A percentile compares a stretch with the other conserved stretches of the same genome.
Conservation (phyloP, 257 asterid genomes). For the Scutellaria minor region DNA sequence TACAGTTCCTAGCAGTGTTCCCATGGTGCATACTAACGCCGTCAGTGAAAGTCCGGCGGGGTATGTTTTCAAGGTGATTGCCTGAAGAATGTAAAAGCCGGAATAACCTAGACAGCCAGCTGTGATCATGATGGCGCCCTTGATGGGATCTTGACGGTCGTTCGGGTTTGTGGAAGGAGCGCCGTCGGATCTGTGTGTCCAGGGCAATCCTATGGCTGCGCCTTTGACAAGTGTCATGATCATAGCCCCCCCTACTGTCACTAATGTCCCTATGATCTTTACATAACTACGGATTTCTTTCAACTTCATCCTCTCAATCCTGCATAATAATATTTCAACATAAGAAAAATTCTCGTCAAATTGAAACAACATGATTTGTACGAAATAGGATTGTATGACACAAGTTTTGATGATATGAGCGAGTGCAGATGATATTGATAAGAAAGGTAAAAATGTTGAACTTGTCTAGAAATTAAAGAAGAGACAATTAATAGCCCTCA, state of each 20-base stretch:
- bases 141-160: constrained; percentile 42
- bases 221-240: constrained; percentile 66
- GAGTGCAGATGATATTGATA: no score
- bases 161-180: constrained; percentile 5
- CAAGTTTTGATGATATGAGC: no score
- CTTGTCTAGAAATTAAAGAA: no score
- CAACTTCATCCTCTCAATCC: constrained; percentile 68
- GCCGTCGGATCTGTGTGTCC: constrained; percentile 53
- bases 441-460: no score
- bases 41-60: constrained; percentile 70
- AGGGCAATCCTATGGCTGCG: constrained; percentile 51
- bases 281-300: constrained; percentile 56
- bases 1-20: constrained; percentile 52
- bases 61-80: constrained; percentile 60
- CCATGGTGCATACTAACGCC: constrained; percentile 55
- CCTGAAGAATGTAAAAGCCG: constrained; percentile 63
- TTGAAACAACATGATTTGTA: no score
- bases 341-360: no score
- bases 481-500: no score
- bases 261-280: constrained; percentile 63
- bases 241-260: constrained; percentile 80
- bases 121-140: constrained; percentile 63
- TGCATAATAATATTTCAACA: constrained; percentile 13
- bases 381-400: no score
- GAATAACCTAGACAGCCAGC: constrained; percentile 57